Evolutionary conservation across 2,329 filamentous ascomycete species (phyloP), one percentile per base, ranked within the genome.

Genomic region (Tolypocladium sp.): DNA sequence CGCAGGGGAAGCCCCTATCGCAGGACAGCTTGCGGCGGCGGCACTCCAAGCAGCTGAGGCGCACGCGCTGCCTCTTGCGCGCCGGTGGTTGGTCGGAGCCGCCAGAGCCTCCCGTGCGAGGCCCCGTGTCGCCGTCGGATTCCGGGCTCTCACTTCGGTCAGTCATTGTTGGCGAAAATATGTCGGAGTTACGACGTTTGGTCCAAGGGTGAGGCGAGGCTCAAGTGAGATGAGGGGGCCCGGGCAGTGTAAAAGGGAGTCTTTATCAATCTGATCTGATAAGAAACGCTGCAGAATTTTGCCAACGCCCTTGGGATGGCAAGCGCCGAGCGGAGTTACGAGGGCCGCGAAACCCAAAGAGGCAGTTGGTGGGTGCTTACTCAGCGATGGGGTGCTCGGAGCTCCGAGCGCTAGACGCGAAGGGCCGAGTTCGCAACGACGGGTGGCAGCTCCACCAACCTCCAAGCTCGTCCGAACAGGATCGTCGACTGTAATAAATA

Each of bases 1-100:
- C 82, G 67, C 83, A 86, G 30, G 83, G 83, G 64, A 84, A 78
- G 67, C 83, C 82, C 61, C 83, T 76, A 70, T 85, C 83, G 68
- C 83, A 86, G 33, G 82, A 85, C 42, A 85, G 74, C 73, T 86
- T 86, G 58, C 83, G 76, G 58, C 82, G 77, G 49, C 83, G 80
- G 64, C 83, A 86, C 65, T 85, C 82, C 49, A 85, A 76, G 63
- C 83, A 86, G 55, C 81, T 84, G 51, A 86, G 76, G 20, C 83
- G 76, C 53, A 85, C 80, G 42, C 83, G 77, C 73, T 85, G 83
- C 38, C 83, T 74, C 72, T 86, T 86, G 61, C 82, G 76, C 12
- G 81, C 72, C 51, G 73, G 73, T 59, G 67, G 70, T 55, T 74
- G 70, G 63, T 70, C 71, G 58, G 67, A 66, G 63, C 63, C 68